Evolutionary conservation across 148 eudicot genomes (phyloP), one percentile per base, ranked within the genome.

Genomic region (Rhododendron henanense): DNA sequence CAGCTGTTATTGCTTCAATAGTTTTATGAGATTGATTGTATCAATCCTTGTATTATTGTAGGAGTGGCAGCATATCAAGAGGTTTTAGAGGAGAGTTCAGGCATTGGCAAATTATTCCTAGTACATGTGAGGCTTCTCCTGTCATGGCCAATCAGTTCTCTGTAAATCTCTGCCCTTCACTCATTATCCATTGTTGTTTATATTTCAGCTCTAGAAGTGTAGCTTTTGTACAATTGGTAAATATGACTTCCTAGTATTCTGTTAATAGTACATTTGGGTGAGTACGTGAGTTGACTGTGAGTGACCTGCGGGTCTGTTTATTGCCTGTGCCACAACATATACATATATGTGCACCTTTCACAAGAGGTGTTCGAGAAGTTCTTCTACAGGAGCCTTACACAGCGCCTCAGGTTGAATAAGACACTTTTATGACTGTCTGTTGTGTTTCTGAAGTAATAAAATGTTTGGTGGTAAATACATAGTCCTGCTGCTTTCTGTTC

Each of bases 101-200:
- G 90, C 98, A 93, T 81, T 97, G 95, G 91, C 99, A 97, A 91
- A 95, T 97, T 78, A 86, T 94, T 91, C 99, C 99, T 87, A 95
- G 96, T 88, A 82, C 89, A 90, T 97, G 99, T 87, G 98, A 97
- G 88, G 88, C 98, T 85, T 93, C 98, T 75, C 98, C 99, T 86
- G 88, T 94, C 90, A 95, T 97, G 99, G 94, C 99, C 89, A 92
- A 97, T 91, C 99, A 97, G 85, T 97, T 97, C 91, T 97, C 99
- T 84, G 99, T 97, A 94, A 94, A 33, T 75, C 87, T 90, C 91
- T 88, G 55, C 80, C 84, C 88, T 88, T 86, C 50, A 80, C 86
- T 59, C 80, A 11, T 85, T 84, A 81, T 83, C 73, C 51, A 69
- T 71, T 21, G 84, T 74, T 71, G 57, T 85, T 44, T 51, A 39